A percentile compares a stretch with the other conserved stretches of the same genome.
These are phyloP conservation scores for Phytopythium aichiense DNA, from an alignment of 352 stramenopile genomes.

Conservation along the genomic window DNA sequence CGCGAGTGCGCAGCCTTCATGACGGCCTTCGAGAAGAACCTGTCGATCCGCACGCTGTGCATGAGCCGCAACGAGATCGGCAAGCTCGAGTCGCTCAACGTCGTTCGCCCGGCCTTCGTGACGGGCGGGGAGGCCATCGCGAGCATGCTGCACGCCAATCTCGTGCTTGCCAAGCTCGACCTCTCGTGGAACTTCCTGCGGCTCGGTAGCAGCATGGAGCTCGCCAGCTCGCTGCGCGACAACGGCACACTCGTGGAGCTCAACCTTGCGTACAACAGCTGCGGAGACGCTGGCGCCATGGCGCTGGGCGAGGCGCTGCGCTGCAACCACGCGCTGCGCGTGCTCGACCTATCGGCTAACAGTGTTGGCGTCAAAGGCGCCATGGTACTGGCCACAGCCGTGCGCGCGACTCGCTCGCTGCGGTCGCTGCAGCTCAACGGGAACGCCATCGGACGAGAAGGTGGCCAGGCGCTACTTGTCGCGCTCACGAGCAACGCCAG, in stretches of 20 bases:
- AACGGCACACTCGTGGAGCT: slow-evolving; percentile 68
- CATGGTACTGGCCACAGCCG: slow-evolving; percentile 61
- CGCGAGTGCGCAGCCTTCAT: slow-evolving; percentile 83
- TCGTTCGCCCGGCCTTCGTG: slow-evolving; percentile 77
- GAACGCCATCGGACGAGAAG: slow-evolving; percentile 70
- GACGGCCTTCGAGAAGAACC: slow-evolving; percentile 77
- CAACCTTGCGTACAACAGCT: slow-evolving; percentile 75
- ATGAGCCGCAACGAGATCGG: slow-evolving; percentile 87
- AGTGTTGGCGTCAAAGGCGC: slow-evolving; percentile 71
- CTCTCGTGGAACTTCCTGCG: slow-evolving; percentile 89
- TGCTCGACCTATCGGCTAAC: slow-evolving; percentile 75
- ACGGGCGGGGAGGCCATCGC: slow-evolving; percentile 88
- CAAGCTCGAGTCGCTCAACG: slow-evolving; percentile 85
- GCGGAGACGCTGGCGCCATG: slow-evolving; percentile 66
- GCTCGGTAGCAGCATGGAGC: slow-evolving; percentile 66
- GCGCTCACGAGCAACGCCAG: slow-evolving; percentile 56
- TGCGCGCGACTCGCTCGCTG: slow-evolving; percentile 57
- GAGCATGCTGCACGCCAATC: slow-evolving; percentile 81
- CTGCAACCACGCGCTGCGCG: slow-evolving; percentile 53
- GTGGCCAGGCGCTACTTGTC: slow-evolving; percentile 61
- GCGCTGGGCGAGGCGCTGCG: slow-evolving; percentile 69
- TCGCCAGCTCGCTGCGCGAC: slow-evolving; percentile 57
- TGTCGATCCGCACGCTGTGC: slow-evolving; percentile 62
- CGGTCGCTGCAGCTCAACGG: slow-evolving; percentile 65
- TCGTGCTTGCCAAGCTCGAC: slow-evolving; percentile 72